These are phyloP conservation scores for Candida qinlingensis DNA, from an alignment of 805 yeast genomes.

Conservation along the genomic window DNA sequence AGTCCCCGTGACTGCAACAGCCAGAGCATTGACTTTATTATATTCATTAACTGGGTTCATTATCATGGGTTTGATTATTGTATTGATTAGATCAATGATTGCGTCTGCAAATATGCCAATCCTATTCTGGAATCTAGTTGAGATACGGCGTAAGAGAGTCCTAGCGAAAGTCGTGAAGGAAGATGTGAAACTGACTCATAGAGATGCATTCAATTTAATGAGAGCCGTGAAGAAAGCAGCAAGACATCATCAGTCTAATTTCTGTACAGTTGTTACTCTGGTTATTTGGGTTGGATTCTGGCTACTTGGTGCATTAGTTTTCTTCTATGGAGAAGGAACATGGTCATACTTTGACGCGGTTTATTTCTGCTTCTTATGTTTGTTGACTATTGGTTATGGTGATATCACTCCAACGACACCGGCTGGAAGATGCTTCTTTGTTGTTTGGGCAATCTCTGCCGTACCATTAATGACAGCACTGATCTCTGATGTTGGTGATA, in stretches of 20 bases:
- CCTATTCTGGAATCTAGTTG: slow-evolving; percentile 60
- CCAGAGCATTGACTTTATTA: slow-evolving; percentile 53
- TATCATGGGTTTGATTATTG: slow-evolving; percentile 66
- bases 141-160: slow-evolving; percentile 37
- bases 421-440: slow-evolving; percentile 69
- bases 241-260: slow-evolving; percentile 30
- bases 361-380: slow-evolving; percentile 73
- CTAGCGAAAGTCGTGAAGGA: slow-evolving; percentile 19
- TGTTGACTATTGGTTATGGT: slow-evolving; percentile 84
- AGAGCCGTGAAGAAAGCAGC: slow-evolving; percentile 43
- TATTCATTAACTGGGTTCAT: slow-evolving; percentile 70
- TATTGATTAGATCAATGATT: slow-evolving; percentile 63
- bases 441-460: slow-evolving; percentile 76
- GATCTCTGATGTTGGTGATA: slow-evolving; percentile 67
- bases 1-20: slow-evolving; percentile 45
- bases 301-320: slow-evolving; percentile 68
- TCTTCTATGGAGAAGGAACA: slow-evolving; percentile 45
- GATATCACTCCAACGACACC: slow-evolving; percentile 57
- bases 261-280: slow-evolving; percentile 36
- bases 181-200: slow-evolving; percentile 29
- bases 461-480: slow-evolving; percentile 84
- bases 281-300: slow-evolving; percentile 51
- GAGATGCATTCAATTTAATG: slow-evolving; percentile 53
- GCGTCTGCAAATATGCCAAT: slow-evolving; percentile 58
- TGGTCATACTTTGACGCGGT: slow-evolving; percentile 71